These are phyloP conservation scores for Pichia gijzeniarum DNA, from an alignment of 805 yeast genomes.

Conservation along the genomic window DNA sequence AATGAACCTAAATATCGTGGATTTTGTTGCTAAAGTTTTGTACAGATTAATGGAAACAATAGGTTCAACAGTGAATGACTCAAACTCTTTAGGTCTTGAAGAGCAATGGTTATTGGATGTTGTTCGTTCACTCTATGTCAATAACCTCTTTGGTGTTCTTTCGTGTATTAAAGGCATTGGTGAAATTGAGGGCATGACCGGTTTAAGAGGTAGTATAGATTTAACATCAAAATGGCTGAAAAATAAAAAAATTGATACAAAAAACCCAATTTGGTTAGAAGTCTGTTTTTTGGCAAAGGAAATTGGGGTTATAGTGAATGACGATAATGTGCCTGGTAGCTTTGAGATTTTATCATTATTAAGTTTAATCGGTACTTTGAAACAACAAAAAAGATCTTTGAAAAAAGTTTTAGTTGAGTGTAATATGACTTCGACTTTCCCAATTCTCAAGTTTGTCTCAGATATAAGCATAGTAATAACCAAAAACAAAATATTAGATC, in stretches of 20 bases:
- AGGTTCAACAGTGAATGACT: background rate
- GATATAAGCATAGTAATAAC: background rate
- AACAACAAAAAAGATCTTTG: conserved; percentile 12
- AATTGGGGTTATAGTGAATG: conserved; percentile 9
- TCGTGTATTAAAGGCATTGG: conserved; percentile 23
- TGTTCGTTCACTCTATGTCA: conserved; percentile 9
- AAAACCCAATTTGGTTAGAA: conserved; percentile 8
- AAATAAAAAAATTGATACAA: background rate
- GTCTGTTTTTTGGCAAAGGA: conserved; percentile 4
- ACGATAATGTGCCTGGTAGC: background rate
- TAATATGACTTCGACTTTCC: conserved; percentile 12
- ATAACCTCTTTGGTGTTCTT: conserved; percentile 15
- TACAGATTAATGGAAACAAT: conserved; percentile 35
- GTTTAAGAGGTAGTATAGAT: conserved; percentile 14
- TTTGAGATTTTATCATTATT: conserved; percentile 5
- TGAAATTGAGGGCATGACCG: conserved; percentile 16
- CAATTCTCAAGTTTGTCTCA: conserved; percentile 9
- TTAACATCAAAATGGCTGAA: conserved; percentile 10
- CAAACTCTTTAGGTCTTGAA: conserved; percentile 21
- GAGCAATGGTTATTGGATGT: conserved; percentile 18
- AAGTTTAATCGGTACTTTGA: conserved; percentile 8
- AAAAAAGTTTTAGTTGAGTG: conserved; percentile 15
- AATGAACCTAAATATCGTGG: conserved; percentile 37
- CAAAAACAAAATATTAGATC: background rate
- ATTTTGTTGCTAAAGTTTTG: conserved; percentile 40